Evolutionary conservation across 2,329 filamentous ascomycete species (phyloP).

Genomic region (Trichoderma cornu-damae): DNA sequence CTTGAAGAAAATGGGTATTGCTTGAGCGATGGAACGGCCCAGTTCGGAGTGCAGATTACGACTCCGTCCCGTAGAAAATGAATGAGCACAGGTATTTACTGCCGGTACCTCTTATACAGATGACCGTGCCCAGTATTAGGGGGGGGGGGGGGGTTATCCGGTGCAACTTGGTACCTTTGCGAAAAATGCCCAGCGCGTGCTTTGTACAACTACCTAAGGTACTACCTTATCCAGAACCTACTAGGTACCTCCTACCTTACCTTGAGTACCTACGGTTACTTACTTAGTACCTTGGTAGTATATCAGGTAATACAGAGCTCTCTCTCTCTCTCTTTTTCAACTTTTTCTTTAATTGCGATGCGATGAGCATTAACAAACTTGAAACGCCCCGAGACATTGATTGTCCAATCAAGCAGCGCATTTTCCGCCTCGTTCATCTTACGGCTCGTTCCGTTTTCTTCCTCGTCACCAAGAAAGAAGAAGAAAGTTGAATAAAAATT

Average conservation of each 20-base stretch:
- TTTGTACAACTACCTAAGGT: neutral
- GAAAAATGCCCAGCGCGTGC: neutral
- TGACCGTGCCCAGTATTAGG: neutral
- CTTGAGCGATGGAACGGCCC: neutral
- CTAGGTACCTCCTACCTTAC: no score
- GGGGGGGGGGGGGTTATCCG: neutral
- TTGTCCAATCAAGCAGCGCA: neutral
- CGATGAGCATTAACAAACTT: neutral
- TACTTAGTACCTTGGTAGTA: neutral
- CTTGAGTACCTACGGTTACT: no score
- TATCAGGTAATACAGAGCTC: neutral
- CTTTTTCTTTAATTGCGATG: no score
- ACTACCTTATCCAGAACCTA: no score
- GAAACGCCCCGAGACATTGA: neutral
- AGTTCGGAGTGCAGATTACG: constrained; percentile 15
- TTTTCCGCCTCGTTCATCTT: neutral
- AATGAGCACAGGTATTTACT: no score
- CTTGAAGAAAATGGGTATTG: neutral
- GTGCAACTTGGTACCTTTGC: neutral
- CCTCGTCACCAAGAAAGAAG: neutral
- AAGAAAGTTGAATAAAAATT: no score
- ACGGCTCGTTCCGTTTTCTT: neutral
- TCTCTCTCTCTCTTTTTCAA: neutral
- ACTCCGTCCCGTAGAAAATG: neutral
- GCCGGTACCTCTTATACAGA: no score